Percentiles rank a stretch among this genome's conserved stretches.
These are phyloP conservation scores for Nothophaeocryptopus gaeumannii DNA, from an alignment of 2,329 filamentous ascomycete genomes.

Conservation along the genomic window DNA sequence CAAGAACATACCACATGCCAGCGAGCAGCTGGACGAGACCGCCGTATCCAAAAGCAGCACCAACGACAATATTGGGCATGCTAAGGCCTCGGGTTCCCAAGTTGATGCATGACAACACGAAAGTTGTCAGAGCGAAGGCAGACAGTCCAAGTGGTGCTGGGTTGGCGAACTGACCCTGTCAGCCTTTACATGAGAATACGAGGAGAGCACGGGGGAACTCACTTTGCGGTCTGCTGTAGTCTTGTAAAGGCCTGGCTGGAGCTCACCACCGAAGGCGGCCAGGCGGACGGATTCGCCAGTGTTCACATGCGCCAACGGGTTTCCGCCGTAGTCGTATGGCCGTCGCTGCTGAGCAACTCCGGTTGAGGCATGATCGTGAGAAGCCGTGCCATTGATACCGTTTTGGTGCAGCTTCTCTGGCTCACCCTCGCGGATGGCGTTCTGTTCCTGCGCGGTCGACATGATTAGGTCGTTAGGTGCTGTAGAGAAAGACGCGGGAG, in stretches of 20 bases:
- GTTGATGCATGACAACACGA: slow-evolving; percentile 55
- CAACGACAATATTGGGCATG: slow-evolving; percentile 48
- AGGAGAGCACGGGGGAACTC: too few species aligned
- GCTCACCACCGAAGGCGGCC: slow-evolving; percentile 51
- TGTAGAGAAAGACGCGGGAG: too few species aligned
- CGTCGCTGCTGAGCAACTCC: slow-evolving; percentile 38
- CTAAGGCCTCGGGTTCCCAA: slow-evolving; percentile 43
- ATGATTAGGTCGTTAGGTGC: slow-evolving; percentile 30
- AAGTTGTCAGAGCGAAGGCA: slow-evolving; percentile 65
- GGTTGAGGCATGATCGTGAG: slow-evolving; percentile 38
- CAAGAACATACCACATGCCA: slow-evolving; percentile 52
- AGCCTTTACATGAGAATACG: too few species aligned
- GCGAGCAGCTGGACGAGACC: slow-evolving; percentile 52
- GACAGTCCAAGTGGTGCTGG: slow-evolving; percentile 60
- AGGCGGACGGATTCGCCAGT: slow-evolving; percentile 50
- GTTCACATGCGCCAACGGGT: slow-evolving; percentile 48
- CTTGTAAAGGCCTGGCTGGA: slow-evolving; percentile 52
- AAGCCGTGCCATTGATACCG: slow-evolving; percentile 28
- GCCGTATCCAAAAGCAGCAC: slow-evolving; percentile 50
- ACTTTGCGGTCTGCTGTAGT: slow-evolving; percentile 37
- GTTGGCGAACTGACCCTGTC: slow-evolving; percentile 48
- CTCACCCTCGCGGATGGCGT: slow-evolving; percentile 26
- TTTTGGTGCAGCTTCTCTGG: slow-evolving; percentile 26
- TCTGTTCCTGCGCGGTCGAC: slow-evolving; percentile 43
- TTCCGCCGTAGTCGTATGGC: slow-evolving; percentile 52